Evolutionary conservation across 2,329 filamentous ascomycete species (phyloP), one percentile per base, ranked within the genome.

Genomic region (Bipolaris oryzae): DNA sequence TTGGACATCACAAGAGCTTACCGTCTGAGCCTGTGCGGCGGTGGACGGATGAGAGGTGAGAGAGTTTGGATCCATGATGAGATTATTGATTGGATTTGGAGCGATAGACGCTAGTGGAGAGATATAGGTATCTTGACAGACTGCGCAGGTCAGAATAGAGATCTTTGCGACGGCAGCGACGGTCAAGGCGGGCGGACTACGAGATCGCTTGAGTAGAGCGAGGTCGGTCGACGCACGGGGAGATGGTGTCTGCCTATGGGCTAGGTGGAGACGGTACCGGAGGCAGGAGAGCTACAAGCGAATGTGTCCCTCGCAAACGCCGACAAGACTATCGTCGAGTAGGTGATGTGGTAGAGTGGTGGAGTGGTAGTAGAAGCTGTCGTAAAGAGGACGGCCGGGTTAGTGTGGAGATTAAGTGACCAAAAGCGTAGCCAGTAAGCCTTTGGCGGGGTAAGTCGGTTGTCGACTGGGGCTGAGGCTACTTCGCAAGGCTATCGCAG

Each of bases 231-330:
- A 64, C 64, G 65, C 66, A 64, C 58, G 58, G 54, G 58, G 50
- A 55, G 61, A 57, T 55, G 51, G 53, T 42, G 39, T 48, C 50
- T 53, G 60, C 46, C 55, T 63, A 56, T 45, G 38, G 58, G 61
- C 56, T 50, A 57, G 62, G 65, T 63, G 62, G 60, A 66, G 62
- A 64, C 68, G 80, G 77, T 83, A 83, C 81, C 84, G 67, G 77
- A 85, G 84, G 85, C 80, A 86, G 90, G 92, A 96, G 92, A 96
- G 90, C 82, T 92, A 96, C 92, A 96, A 96, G 78, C 89, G 79
- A 96, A 96, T 96, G 92, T 92, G 89, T 96, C 92, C 90, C 92
- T 91, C 82, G 82, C 82, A 81, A 78, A 77, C 75, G 77, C 78
- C 80, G 79, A 77, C 73, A 74, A 72, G 65, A 60, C 38, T 60